Evolutionary conservation across 2,329 filamentous ascomycete genomes (phyloP), one percentile per base, ranked within the genome.

Genomic region (Ploettnerulaceae sp.): DNA sequence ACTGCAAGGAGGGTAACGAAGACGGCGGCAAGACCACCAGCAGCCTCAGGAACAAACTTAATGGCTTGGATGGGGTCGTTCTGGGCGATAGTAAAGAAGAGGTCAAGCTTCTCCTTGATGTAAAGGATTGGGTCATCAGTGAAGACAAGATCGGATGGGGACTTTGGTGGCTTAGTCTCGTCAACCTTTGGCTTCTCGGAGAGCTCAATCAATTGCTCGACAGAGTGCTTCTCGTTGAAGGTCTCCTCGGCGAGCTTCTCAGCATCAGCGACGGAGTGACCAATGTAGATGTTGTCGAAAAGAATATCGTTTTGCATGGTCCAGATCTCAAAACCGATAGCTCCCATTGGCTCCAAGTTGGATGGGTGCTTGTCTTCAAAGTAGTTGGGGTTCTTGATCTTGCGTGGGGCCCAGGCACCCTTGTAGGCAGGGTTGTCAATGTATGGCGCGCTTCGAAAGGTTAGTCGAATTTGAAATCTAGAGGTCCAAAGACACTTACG

Each of bases 221-320:
- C 73, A 46, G 82, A 75, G 67, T 82, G 77, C 86, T 98, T 98
- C 72, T 89, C 71, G 64, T 88, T 84, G 69, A 90, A 98, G 45
- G 89, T 88, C 78, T 95, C 88, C 56, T 85, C 77, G 61, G 89
- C 86, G 64, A 98, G 76, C 73, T 90, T 86, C 69, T 86, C 82
- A 53, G 93, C 93, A 59, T 98, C 93, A 65, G 89, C 89, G 59
- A 93, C 69, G 15, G 91, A 97, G 82, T 98, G 93, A 55, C 93
- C 93, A 67, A 98, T 89, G 81, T 97, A 98, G 77, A 98, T 94
- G 83, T 98, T 98, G 81, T 97, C 89, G 64, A 98, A 97, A 63
- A 96, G 84, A 61, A 98, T 97, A 66, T 96, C 86, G 69, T 83
- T 95, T 74, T 96, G 91, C 93, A 98, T 98, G 63, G 93, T 97